Base-by-base conservation (phyloP, 106 monocot genomes). In the Acorus calamus region DNA sequence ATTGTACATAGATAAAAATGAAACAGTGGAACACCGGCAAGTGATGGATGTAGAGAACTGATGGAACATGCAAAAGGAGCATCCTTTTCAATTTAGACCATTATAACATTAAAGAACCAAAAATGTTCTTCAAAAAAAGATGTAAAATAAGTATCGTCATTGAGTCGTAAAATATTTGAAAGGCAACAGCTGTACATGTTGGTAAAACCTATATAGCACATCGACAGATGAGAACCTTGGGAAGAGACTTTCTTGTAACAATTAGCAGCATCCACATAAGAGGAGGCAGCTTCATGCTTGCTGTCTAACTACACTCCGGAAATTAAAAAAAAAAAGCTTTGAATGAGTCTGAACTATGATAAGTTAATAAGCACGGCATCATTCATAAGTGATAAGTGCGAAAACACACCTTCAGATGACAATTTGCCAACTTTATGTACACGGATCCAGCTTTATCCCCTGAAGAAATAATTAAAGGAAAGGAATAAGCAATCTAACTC, bases 191-290 rank as follows among this genome's bases (percentile, higher is more conserved):
- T 28, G 28, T 28, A 28, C 28, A 28, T 28, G 28, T 28, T 28
- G 28, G 28, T 28, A 28, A 28, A 28, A 28, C 28, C 28, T 28
- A 28, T 28, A 28, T 28, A 28, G 28, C 28, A 28, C 28, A 28
- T 28, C 28, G 46, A 12, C 8, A 44, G 8, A 56, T 68, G 49
- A 14, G 67, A 28, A 83, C 87, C 87, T 80, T 77, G 66, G 61
- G 56, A 5, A 13, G 83, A 83, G 55, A 64, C 65, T 71, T 87
- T 87, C 71, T 87, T 87, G 73, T 77, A 87, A 72, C 83, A 77
- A 13, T 87, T 87, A 67, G 83, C 79, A 42, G 87, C 87, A 71
- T 87, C 80, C 3, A 87, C 80, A 65, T 80, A 83, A 53, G 87
- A 67, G 66, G 79, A 67, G 9, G 87, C 87, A 8, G 87, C 87